A percentile compares a stretch with the other conserved stretches of the same genome.
Conservation (phyloP, 2,329 filamentous ascomycete genomes). For the Aureobasidium sp. region DNA sequence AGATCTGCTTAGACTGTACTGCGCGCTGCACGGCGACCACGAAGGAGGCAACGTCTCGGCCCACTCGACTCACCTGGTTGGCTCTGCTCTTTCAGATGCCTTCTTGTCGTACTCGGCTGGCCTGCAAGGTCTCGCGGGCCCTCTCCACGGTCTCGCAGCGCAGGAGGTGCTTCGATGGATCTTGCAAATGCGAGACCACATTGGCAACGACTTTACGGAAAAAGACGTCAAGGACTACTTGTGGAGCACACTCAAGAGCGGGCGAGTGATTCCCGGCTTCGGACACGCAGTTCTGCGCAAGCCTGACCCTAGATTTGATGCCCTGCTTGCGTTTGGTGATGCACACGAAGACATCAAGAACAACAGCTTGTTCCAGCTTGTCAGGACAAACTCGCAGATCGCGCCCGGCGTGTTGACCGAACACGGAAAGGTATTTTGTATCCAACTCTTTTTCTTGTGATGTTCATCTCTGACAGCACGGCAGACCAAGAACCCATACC, state of each 20-base stretch:
- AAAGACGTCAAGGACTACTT: slow-evolving; percentile 81
- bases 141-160: slow-evolving; percentile 83
- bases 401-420: slow-evolving; percentile 83
- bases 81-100: slow-evolving; percentile 85
- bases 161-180: slow-evolving; percentile 98
- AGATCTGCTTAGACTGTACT: slow-evolving; percentile 84
- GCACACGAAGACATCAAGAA: slow-evolving; percentile 73
- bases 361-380: slow-evolving; percentile 87
- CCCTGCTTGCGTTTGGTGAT: slow-evolving; percentile 89
- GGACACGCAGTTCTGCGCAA: slow-evolving; percentile 94
- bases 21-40: slow-evolving; percentile 94
- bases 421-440: slow-evolving; percentile 65
- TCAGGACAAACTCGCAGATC: slow-evolving; percentile 86
- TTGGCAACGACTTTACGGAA: slow-evolving; percentile 69
- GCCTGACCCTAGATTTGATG: slow-evolving; percentile 92
- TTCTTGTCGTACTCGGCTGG: slow-evolving; percentile 95
- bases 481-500: slow-evolving; percentile 53
- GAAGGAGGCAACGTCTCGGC: slow-evolving; percentile 97
- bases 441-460: neutral
- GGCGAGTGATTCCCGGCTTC: slow-evolving; percentile 89
- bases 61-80: slow-evolving; percentile 89
- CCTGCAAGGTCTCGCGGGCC: slow-evolving; percentile 90
- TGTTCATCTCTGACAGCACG: neutral
- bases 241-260: slow-evolving; percentile 86
- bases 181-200: slow-evolving; percentile 83